Evolutionary conservation across 306 rosid genomes (phyloP).

Genomic region (Lagenaria siceraria): DNA sequence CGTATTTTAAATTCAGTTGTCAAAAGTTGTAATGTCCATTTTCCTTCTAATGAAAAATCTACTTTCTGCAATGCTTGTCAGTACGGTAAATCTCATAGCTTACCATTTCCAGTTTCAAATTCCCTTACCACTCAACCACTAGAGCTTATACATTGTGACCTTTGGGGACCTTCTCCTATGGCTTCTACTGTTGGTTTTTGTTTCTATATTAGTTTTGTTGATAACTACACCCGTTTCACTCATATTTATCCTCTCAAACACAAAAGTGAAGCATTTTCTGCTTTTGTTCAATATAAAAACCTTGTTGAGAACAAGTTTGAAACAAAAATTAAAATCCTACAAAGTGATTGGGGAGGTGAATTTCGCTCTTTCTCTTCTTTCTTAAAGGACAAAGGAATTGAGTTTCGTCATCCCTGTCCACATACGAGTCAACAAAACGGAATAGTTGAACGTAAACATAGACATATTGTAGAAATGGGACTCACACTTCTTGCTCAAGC

Average conservation of each 20-base stretch:
- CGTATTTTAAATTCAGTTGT: rapidly evolving
- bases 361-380: rapidly evolving
- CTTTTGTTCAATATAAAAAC: background rate
- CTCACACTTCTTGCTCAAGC: too few species aligned
- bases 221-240: background rate
- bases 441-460: too few species aligned
- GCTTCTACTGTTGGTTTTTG: rapidly evolving
- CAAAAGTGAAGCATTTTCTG: background rate
- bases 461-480: too few species aligned
- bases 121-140: rapidly evolving
- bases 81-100: background rate
- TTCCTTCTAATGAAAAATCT: background rate
- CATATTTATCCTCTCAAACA: background rate
- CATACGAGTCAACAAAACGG: too few species aligned
- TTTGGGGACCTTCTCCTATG: background rate
- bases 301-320: background rate
- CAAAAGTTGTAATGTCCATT: background rate
- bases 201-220: background rate
- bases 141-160: background rate
- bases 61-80: background rate
- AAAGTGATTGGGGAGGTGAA: background rate
- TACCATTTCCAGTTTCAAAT: background rate
- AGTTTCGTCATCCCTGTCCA: background rate
- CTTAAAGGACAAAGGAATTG: rapidly evolving
- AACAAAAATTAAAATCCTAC: background rate